Evolutionary conservation across 805 yeast species (phyloP).

Genomic region (Candida namnaoensis): DNA sequence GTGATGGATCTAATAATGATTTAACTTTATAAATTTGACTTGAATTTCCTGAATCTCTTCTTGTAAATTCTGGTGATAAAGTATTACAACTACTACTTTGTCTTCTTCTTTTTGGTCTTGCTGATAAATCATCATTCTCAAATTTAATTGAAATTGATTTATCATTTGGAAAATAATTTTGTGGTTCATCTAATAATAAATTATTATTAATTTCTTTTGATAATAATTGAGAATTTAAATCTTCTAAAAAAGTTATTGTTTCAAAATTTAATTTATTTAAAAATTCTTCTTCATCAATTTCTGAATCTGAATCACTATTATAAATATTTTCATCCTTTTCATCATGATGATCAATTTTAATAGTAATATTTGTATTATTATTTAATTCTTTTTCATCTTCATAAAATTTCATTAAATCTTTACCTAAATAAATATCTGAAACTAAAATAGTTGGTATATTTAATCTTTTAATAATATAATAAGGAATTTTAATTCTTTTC

Average conservation of each 20-base stretch:
- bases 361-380: too few relatives aligned
- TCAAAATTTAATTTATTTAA: too few relatives aligned
- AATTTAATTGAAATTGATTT: background rate
- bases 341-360: too few relatives aligned
- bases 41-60: conserved; percentile 10
- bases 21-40: conserved; percentile 13
- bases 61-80: conserved; percentile 3
- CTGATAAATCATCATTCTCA: background rate
- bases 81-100: background rate
- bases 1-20: conserved; percentile 10
- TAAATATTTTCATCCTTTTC: too few relatives aligned
- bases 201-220: too few relatives aligned
- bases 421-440: conserved; percentile 5
- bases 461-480: conserved; percentile 9
- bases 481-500: conserved; percentile 9
- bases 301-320: too few relatives aligned
- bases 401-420: too few relatives aligned
- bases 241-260: too few relatives aligned
- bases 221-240: too few relatives aligned
- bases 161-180: conserved; percentile 3
- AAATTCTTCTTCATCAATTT: too few relatives aligned
- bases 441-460: conserved; percentile 13
- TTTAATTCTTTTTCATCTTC: background rate
- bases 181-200: background rate
- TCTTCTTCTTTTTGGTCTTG: background rate